Conservation (phyloP, 1,284 basidiomycete genomes). For the Pisolithus thermaeus region DNA sequence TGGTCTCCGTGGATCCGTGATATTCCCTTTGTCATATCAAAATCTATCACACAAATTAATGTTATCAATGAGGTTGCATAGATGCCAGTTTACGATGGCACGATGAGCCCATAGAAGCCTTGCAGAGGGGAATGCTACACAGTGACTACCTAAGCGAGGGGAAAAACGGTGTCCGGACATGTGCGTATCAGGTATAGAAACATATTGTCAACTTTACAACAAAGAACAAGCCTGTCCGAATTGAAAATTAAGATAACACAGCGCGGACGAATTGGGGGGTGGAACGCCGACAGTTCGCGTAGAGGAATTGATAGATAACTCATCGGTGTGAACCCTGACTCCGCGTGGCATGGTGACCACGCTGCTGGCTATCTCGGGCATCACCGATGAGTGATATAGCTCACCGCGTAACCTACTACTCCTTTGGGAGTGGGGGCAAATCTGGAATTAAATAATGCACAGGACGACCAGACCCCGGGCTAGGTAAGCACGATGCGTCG, state of each 20-base stretch:
- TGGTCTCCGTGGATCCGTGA: too few relatives aligned
- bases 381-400: constrained; percentile 1
- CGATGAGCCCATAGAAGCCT: too few relatives aligned
- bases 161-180: background rate
- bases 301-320: background rate
- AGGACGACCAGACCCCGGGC: constrained; percentile 20
- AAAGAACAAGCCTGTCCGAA: background rate
- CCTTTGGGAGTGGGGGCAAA: constrained; percentile 30
- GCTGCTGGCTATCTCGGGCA: background rate
- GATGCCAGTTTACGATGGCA: background rate
- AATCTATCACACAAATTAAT: background rate
- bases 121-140: background rate
- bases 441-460: constrained; percentile 37
- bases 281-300: background rate
- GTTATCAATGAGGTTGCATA: background rate
- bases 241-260: constrained; percentile 10
- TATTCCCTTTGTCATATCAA: too few relatives aligned
- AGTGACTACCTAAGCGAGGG: background rate
- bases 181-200: background rate
- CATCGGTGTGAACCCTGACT: background rate
- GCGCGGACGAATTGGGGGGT: background rate
- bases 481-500: constrained; percentile 20
- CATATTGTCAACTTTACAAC: constrained; percentile 1
- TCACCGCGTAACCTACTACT: constrained; percentile 12
- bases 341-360: background rate